These are phyloP conservation scores for Teunomyces lycoperdinae DNA, from an alignment of 805 yeast genomes.

Conservation along the genomic window DNA sequence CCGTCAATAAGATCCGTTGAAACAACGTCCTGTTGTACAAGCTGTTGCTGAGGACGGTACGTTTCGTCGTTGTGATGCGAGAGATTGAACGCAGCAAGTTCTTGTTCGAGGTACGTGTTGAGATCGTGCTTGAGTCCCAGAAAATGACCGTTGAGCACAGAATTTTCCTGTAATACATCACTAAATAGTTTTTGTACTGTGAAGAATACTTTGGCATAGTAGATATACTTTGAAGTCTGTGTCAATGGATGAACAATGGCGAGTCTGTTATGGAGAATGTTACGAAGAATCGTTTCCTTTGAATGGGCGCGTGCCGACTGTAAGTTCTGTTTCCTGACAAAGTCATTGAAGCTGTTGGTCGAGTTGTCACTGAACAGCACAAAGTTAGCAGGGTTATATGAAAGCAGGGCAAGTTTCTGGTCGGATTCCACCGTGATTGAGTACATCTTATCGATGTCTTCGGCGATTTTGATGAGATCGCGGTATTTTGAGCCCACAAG, in stretches of 20 bases:
- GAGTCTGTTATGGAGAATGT: conserved; percentile 25
- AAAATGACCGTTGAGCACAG: conserved; percentile 14
- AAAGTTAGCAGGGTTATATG: conserved; percentile 29
- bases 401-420: conserved; percentile 25
- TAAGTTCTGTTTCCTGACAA: conserved; percentile 15
- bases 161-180: conserved; percentile 13
- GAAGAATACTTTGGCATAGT: conserved; percentile 33
- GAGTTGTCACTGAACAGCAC: conserved; percentile 22
- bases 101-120: conserved; percentile 20
- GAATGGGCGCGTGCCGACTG: conserved; percentile 17
- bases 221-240: conserved; percentile 26
- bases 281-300: conserved; percentile 23
- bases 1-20: conserved; percentile 10
- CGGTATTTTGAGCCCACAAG: conserved; percentile 42
- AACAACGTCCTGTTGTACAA: neutral
- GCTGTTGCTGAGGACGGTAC: neutral
- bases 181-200: conserved; percentile 25
- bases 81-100: conserved; percentile 22
- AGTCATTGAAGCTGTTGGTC: conserved; percentile 19
- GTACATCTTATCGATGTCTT: conserved; percentile 36
- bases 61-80: conserved; percentile 10
- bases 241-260: conserved; percentile 12
- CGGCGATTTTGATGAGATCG: conserved; percentile 43
- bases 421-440: conserved; percentile 20
- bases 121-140: conserved; percentile 22